A percentile compares a stretch with the other conserved stretches of the same genome.
Evolutionary conservation across 1,139 yeast genomes (phyloP).

Genomic region (Chernovozyma sophiae-reginae): DNA sequence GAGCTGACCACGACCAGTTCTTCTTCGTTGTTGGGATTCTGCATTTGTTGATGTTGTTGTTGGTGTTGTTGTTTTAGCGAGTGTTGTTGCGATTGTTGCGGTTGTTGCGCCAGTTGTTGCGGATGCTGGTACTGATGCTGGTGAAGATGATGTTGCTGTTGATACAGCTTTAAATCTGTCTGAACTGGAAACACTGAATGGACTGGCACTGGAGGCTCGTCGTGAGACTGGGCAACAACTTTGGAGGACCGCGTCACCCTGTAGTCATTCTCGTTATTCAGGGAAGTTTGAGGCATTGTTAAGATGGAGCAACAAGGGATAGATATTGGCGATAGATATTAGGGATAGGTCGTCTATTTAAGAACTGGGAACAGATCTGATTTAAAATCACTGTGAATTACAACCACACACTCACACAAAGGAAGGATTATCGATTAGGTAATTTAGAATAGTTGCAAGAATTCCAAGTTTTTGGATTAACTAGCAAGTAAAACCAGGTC

Average conservation of each 20-base stretch:
- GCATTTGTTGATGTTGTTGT: not conserved
- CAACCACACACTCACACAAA: too few species aligned
- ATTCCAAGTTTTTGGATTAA: too few species aligned
- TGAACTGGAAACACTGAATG: conserved; percentile 4
- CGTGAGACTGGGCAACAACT: conserved; percentile 3
- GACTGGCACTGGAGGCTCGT: conserved; percentile 1
- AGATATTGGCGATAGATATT: not conserved
- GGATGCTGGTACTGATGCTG: conserved; percentile 1
- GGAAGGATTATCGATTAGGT: too few species aligned
- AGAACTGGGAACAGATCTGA: too few species aligned
- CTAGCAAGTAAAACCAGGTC: too few species aligned
- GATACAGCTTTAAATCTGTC: too few species aligned
- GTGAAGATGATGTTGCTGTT: too few species aligned
- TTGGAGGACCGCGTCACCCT: conserved; percentile 28
- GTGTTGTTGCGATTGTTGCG: not conserved
- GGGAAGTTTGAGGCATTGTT: conserved; percentile 29
- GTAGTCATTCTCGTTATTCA: conserved; percentile 43
- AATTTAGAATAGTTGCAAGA: too few species aligned
- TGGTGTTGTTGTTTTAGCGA: too few species aligned
- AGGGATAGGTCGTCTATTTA: too few species aligned
- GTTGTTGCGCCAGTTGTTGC: not conserved
- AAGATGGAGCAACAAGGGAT: not conserved
- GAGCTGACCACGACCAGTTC: conserved; percentile 11
- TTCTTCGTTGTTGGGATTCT: conserved; percentile 7
- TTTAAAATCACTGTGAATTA: too few species aligned